Evolutionary conservation across 441 rosid genomes (phyloP).

Genomic region (Populus hybrid): DNA sequence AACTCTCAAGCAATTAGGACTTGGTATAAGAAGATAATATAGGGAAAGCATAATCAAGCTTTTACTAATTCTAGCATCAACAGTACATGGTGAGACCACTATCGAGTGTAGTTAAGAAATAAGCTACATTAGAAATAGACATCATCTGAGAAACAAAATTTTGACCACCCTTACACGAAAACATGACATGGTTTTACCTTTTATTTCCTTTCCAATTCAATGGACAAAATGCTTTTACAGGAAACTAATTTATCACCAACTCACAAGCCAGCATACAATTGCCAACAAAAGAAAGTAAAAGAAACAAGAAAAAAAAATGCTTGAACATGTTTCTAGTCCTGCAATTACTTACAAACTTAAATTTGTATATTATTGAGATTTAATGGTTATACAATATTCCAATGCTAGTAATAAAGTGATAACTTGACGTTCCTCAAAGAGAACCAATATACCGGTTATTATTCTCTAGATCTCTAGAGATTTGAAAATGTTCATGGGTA

Average conservation of each 20-base stretch:
- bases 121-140: too few relatives aligned
- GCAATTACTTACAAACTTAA: not conserved
- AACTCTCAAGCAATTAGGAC: not conserved
- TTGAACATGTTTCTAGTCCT: not conserved
- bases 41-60: not conserved
- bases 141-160: not conserved
- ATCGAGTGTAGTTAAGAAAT: not conserved
- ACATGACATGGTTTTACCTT: not conserved
- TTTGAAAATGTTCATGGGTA: too few relatives aligned
- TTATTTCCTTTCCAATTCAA: not conserved
- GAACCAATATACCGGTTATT: not conserved
- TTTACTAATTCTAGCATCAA: not conserved
- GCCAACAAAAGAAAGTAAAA: not conserved
- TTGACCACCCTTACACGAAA: not conserved
- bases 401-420: not conserved
- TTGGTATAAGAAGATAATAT: not conserved
- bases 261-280: not conserved
- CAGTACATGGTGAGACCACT: conserved; percentile 23
- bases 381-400: not conserved
- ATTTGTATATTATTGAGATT: not conserved
- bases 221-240: not conserved
- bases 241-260: not conserved
- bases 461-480: not conserved
- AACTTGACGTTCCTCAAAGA: not conserved
- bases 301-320: not conserved